Evolutionary conservation across 129 eudicot genomes (phyloP).

Genomic region (Centrapalus pauciflorus): DNA sequence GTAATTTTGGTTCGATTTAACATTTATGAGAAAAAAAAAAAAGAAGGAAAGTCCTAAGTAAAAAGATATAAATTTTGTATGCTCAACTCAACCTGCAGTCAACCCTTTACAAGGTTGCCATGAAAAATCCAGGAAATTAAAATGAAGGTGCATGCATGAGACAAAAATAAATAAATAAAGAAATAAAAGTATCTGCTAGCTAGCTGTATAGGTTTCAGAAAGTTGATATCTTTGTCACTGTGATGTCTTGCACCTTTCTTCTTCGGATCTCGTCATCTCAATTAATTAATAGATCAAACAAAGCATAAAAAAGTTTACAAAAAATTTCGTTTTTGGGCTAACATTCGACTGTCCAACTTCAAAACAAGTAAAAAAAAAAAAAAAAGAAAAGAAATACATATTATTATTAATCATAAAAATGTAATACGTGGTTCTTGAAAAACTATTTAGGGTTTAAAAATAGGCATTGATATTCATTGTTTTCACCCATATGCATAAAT

Average conservation of each 20-base stretch:
- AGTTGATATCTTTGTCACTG: slow-evolving; percentile 16
- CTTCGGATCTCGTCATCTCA: background rate
- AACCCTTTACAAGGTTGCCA: no score
- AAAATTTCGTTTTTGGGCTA: background rate
- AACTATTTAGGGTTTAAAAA: no score
- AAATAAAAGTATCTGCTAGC: no score
- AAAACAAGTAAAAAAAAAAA: background rate
- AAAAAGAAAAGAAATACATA: background rate
- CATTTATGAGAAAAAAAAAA: no score
- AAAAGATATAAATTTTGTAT: no score
- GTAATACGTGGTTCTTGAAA: no score
- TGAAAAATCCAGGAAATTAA: no score
- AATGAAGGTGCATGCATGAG: background rate
- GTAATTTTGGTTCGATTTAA: no score
- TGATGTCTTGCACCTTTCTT: slow-evolving; percentile 24
- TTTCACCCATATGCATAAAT: no score
- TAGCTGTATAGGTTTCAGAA: slow-evolving; percentile 12
- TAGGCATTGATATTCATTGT: no score
- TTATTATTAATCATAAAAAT: background rate
- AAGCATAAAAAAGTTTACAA: background rate
- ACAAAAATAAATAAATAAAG: background rate
- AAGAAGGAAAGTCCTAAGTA: no score
- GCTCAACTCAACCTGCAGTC: no score
- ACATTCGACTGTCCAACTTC: background rate
- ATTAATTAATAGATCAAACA: slow-evolving; percentile 2